Base-by-base conservation (phyloP, 495 filamentous ascomycete species). In the Talaromyces thailandensis region DNA sequence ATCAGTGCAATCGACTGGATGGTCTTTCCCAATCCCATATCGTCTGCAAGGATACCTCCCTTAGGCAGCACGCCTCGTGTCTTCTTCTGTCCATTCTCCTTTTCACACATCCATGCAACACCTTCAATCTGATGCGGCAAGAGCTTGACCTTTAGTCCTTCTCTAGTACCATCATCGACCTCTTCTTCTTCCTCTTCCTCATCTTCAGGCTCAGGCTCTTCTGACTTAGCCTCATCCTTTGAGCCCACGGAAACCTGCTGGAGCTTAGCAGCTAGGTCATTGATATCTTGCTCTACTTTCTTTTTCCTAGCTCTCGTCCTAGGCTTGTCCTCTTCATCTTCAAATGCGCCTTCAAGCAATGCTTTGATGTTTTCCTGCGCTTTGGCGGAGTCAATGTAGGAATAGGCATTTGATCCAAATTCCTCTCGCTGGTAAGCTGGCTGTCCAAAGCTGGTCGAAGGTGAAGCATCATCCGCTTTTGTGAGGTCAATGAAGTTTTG, bases 21-120 rank as follows among this genome's bases (percentile, higher is more conserved):
- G 2, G 94, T 98, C 76, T 98, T 98, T 23, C 94, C 94, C 9
- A 98, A 80, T 11, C 94, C 94, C 94, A 98, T 98, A 57, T 93
- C 91, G 69, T 96, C 91, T 4, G 90, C 92, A 53, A 94, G 80
- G 64, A 96, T 91, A 11, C 91, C 92, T 40, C 92, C 92, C 68
- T 92, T 92, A 1, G 92, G 89, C 7, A 91, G 78, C 16, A 87
- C 86, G 2, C 90, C 91, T 62, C 80, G 82, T 62, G 83, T 86
- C 71, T 90, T 95, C 31, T 85, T 82, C 2, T 82, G 81, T 2
- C 92, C 91, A 11, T 88, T 85, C 71, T 98, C 94, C 64, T 94
- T 90, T 35, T 89, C 87, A 60, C 79, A 87, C 90, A 98, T 95
- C 91, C 95, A 98, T 48, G 86, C 83, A 2, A 98, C 86, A 62